Conservation (phyloP, 306 rosid genomes). For the Cucumis melo region DNA sequence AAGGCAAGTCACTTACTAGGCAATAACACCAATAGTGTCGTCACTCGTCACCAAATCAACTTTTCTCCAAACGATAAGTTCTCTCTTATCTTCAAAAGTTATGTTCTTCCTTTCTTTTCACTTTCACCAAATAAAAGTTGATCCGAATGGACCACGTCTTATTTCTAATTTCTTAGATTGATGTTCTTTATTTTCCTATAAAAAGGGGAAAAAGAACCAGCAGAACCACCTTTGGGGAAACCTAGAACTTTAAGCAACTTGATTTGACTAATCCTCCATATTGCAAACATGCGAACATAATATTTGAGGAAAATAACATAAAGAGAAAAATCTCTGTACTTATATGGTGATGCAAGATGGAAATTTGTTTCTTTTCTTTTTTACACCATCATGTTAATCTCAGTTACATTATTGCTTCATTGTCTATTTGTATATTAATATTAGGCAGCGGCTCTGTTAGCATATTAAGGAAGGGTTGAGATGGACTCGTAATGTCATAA, state of each 20-base stretch:
- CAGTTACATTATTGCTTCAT: background rate
- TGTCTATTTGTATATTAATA: background rate
- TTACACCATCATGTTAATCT: background rate
- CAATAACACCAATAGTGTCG: background rate
- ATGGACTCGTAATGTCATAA: background rate
- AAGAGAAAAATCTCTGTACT: background rate
- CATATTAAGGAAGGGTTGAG: background rate
- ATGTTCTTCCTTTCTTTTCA: background rate
- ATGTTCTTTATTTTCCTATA: background rate
- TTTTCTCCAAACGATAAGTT: background rate
- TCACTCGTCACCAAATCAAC: background rate
- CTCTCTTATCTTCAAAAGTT: background rate
- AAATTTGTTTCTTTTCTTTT: background rate
- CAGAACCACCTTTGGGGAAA: background rate
- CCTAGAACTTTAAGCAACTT: background rate
- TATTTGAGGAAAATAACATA: background rate
- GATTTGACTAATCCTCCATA: background rate
- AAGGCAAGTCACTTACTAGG: background rate
- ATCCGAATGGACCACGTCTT: background rate
- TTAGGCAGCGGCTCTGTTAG: background rate
- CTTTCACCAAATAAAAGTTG: background rate
- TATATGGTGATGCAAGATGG: background rate
- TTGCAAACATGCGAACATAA: background rate
- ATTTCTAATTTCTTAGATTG: background rate
- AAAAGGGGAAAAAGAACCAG: background rate